Base-by-base conservation (phyloP, 2,329 filamentous ascomycete species). In the Aspergillus brasiliensis region DNA sequence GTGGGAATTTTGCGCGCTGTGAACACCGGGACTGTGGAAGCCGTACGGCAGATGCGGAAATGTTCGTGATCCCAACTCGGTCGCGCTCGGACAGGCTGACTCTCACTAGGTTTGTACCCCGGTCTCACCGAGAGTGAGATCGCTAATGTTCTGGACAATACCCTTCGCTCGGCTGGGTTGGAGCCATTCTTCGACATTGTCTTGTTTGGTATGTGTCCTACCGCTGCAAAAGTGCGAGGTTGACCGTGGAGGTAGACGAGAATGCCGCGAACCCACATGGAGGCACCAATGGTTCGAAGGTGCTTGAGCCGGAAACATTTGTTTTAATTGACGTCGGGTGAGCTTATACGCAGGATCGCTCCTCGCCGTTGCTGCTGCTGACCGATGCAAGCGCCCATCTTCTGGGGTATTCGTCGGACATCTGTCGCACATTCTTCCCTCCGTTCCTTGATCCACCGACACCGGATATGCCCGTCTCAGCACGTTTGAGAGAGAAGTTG, bases 111-210 rank as follows among this genome's bases (percentile, higher is more conserved):
- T 60, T 75, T 88, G n/a, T 80, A 82, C 17, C 77, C 80, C 1
- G 84, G 81, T 0, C 73, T 88, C 53, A 87, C 81, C 0, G 86
- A 88, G 63, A 81, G 83, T 60, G 75, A 88, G 37, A 85, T 88
- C 1, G 82, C 78, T 8, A 69, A 75, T 19, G 82, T 86, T 1
- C 77, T 88, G 2, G 82, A 88, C 66, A 78, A 80, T 28, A 83
- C 85, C 0, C 69, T 88, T 62, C 71, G 80, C 11, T 82, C 83
- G 1, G 77, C 82, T 3, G 83, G 84, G 0, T 78, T 88, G 65
- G 74, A 81, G 15, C 80, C 83, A 0, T 88, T 88, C 72, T 88
- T 88, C 70, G 81, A 88, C 67, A 85, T 88, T 60, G 86, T 88
- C 0, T 78, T 88, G 3, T 88, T 88, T 57, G 85, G 67, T 69